A percentile compares a stretch with the other conserved stretches of the same genome.
Conservation (phyloP, 257 asterid genomes). For the Jacaranda mimosifolia region DNA sequence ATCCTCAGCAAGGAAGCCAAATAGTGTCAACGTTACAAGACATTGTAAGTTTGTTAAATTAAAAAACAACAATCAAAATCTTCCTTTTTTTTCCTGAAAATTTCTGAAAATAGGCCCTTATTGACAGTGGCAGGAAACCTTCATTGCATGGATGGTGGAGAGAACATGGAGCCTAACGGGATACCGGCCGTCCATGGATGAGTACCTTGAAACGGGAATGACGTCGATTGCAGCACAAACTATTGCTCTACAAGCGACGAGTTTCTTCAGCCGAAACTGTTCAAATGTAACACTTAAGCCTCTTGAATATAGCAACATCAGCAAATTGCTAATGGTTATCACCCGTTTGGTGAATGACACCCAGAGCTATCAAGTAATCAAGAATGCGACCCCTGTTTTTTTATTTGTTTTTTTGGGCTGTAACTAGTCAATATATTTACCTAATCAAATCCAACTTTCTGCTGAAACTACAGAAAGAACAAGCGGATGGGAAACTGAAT, state of each 20-base stretch:
- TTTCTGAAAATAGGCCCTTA: background rate
- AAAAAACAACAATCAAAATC: too few species aligned
- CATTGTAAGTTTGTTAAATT: slow-evolving; percentile 46
- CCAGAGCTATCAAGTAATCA: slow-evolving; percentile 64
- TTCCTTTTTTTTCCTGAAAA: too few species aligned
- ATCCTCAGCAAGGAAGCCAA: slow-evolving; percentile 34
- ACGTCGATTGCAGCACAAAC: slow-evolving; percentile 56
- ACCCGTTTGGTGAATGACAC: slow-evolving; percentile 63
- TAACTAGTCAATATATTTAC: background rate
- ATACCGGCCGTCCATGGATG: slow-evolving; percentile 49
- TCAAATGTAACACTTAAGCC: slow-evolving; percentile 17
- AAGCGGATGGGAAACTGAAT: slow-evolving; percentile 62
- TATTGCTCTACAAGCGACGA: slow-evolving; percentile 50
- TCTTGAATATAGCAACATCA: slow-evolving; percentile 40
- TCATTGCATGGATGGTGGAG: slow-evolving; percentile 70
- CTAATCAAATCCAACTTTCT: background rate
- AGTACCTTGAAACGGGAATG: slow-evolving; percentile 57
- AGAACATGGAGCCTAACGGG: slow-evolving; percentile 58
- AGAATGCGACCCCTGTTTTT: background rate
- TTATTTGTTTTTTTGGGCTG: background rate
- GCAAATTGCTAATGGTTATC: slow-evolving; percentile 58
- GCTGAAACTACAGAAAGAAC: slow-evolving; percentile 56
- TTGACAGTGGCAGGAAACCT: slow-evolving; percentile 68
- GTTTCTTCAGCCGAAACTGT: slow-evolving; percentile 30
- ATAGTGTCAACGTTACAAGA: slow-evolving; percentile 40